Conservation (phyloP, 352 stramenopile species). For the Phytophthora sansomeana region DNA sequence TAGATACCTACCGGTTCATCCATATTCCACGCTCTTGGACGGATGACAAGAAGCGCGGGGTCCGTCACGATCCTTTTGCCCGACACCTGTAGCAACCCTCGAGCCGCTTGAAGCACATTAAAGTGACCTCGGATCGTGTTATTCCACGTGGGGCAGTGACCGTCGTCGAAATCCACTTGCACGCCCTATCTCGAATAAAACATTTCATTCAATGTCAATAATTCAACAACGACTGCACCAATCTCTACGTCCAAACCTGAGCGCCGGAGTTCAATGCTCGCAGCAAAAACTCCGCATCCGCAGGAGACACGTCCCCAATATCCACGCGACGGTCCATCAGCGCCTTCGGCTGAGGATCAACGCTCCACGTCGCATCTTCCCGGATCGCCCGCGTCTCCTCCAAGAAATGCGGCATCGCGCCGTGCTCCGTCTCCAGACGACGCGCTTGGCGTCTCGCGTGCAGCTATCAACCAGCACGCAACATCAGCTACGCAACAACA, state of each 20-base stretch:
- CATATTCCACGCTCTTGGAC: conserved; percentile 95
- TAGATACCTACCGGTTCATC: conserved; percentile 84
- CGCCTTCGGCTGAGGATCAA: conserved; percentile 68
- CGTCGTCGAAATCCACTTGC: conserved; percentile 85
- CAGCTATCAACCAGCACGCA: conserved; percentile 37
- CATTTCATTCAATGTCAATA: not conserved
- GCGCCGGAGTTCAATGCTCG: conserved; percentile 94
- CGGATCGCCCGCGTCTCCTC: conserved; percentile 69
- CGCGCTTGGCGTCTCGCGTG: conserved; percentile 63
- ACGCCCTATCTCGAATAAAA: conserved; percentile 45
- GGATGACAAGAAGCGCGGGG: conserved; percentile 91
- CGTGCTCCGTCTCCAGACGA: conserved; percentile 63
- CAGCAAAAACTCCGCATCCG: conserved; percentile 92
- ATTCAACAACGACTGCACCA: not conserved
- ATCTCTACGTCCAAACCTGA: conserved; percentile 45
- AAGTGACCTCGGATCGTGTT: conserved; percentile 93
- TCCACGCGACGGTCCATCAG: conserved; percentile 94
- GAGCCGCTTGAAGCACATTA: conserved; percentile 94
- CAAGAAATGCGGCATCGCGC: conserved; percentile 86
- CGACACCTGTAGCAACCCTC: conserved; percentile 51
- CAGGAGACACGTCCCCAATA: conserved; percentile 92
- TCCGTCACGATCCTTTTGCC: conserved; percentile 34
- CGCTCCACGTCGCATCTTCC: conserved; percentile 64
- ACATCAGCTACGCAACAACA: not conserved
- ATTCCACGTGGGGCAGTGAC: conserved; percentile 91